phyloP scores from a whole-genome alignment of 169 alveolate species.

The Eimeria brunetti region DNA sequence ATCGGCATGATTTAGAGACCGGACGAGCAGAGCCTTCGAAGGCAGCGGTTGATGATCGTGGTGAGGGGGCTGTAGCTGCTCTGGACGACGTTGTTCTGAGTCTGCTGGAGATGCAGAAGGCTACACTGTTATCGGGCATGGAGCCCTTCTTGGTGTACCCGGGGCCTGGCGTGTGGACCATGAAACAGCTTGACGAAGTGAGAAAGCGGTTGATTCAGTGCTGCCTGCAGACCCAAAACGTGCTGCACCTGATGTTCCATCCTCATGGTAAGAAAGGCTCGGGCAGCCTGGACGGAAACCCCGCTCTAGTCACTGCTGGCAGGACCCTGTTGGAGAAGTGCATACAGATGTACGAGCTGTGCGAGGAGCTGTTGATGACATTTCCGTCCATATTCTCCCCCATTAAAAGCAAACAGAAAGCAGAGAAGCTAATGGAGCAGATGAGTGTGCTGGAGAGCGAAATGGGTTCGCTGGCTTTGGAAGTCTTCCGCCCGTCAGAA shows the following conservation, averaged over 20 bases:
- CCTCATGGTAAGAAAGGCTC: not conserved
- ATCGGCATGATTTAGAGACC: not conserved
- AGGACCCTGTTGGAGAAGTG: conserved; percentile 18
- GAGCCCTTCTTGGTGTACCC: conserved; percentile 74
- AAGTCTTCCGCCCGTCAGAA: conserved; percentile 42
- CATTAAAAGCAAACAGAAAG: conserved; percentile 17
- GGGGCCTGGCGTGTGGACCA: conserved; percentile 66
- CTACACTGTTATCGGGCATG: conserved; percentile 69
- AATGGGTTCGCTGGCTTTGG: conserved; percentile 42
- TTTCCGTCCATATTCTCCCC: conserved; percentile 40
- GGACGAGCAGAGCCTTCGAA: not conserved
- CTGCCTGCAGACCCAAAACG: conserved; percentile 50
- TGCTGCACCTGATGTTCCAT: conserved; percentile 4
- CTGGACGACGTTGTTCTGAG: conserved; percentile 13
- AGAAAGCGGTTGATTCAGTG: conserved; percentile 66
- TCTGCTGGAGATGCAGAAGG: conserved; percentile 43
- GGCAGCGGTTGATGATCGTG: not conserved
- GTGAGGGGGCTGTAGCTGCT: not conserved
- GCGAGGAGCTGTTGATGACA: conserved; percentile 34
- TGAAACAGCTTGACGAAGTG: conserved; percentile 58
- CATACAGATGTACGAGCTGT: conserved; percentile 52
- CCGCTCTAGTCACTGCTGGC: conserved; percentile 21
- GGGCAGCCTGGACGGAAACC: conserved; percentile 13
- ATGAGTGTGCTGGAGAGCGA: conserved; percentile 17
- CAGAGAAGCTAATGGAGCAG: conserved; percentile 40